Conservation (phyloP, 106 monocot species). For the Acorus calamus region DNA sequence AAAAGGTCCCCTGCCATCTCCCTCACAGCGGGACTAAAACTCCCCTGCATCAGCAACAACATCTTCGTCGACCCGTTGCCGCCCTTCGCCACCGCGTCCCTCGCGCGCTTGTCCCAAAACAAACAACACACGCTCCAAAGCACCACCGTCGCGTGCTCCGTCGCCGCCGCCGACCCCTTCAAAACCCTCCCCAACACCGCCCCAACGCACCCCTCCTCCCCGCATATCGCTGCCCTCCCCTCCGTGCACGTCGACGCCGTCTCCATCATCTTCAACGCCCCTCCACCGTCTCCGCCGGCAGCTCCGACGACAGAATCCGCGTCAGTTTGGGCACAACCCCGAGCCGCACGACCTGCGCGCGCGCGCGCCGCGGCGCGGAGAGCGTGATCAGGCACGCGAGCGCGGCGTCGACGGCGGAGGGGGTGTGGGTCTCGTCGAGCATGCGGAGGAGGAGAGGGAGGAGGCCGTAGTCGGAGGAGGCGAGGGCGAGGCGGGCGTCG, state of each 20-base stretch:
- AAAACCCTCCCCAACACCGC: conserved; percentile 31
- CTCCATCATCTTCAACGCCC: conserved; percentile 41
- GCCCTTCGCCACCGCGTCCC: conserved; percentile 37
- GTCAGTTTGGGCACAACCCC: conserved; percentile 26
- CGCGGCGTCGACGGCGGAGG: conserved; percentile 12
- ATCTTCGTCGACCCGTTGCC: conserved; percentile 61
- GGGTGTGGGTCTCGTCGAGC: conserved; percentile 25
- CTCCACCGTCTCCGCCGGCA: conserved; percentile 20
- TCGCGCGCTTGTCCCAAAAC: conserved; percentile 52
- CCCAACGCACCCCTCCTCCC: conserved; percentile 11
- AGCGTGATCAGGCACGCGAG: conserved; percentile 29
- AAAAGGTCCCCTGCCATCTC: conserved; percentile 73
- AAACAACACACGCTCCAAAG: conserved; percentile 67
- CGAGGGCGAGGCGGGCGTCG: conserved; percentile 13
- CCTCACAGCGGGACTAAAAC: conserved; percentile 57
- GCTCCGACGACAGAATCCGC: conserved; percentile 8
- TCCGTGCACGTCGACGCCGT: conserved; percentile 38
- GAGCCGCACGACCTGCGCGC: conserved; percentile 20
- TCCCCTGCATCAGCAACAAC: conserved; percentile 70
- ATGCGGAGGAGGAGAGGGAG: conserved; percentile 22
- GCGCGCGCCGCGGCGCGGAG: conserved; percentile 1
- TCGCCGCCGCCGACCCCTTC: conserved; percentile 54
- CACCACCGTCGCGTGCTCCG: conserved; percentile 51
- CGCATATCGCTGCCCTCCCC: conserved; percentile 49
- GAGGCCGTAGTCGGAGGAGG: conserved; percentile 7